Evolutionary conservation across 169 alveolate genomes (phyloP).

Genomic region (Plasmodium fragile): DNA sequence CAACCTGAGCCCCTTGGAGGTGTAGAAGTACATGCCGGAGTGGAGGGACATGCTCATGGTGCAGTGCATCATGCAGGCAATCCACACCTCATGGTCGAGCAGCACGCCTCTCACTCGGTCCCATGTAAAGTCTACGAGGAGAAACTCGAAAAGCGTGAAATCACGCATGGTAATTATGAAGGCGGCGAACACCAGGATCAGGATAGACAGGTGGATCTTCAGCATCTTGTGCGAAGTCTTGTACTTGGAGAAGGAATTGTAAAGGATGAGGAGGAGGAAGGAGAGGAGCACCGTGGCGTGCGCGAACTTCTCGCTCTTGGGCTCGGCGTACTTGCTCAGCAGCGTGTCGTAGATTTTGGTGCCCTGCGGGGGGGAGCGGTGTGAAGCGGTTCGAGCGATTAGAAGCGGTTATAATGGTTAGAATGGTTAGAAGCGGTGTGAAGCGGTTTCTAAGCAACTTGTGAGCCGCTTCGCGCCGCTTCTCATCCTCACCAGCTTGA

Average conservation of each 20-base stretch:
- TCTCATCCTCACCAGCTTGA: slow-evolving; percentile 14
- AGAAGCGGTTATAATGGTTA: neutral
- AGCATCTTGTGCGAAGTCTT: slow-evolving; percentile 37
- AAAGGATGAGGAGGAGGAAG: slow-evolving; percentile 22
- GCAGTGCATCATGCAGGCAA: slow-evolving; percentile 62
- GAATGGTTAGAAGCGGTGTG: neutral
- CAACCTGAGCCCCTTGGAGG: slow-evolving; percentile 64
- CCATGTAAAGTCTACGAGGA: slow-evolving; percentile 1
- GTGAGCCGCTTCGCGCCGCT: no score
- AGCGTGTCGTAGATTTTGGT: slow-evolving; percentile 53
- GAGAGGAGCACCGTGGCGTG: slow-evolving; percentile 1
- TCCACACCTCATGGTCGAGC: slow-evolving; percentile 52
- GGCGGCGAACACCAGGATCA: slow-evolving; percentile 8
- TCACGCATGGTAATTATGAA: slow-evolving; percentile 28
- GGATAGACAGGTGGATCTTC: slow-evolving; percentile 7
- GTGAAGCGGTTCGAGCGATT: neutral
- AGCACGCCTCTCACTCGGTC: neutral
- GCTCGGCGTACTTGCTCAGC: slow-evolving; percentile 14
- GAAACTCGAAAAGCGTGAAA: slow-evolving; percentile 10
- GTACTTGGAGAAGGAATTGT: slow-evolving; percentile 36
- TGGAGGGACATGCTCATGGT: slow-evolving; percentile 28
- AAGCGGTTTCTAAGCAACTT: no score
- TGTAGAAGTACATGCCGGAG: slow-evolving; percentile 58
- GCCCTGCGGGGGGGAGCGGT: slow-evolving; percentile 3
- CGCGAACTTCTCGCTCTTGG: slow-evolving; percentile 28